phyloP scores from a whole-genome alignment of 2,329 filamentous ascomycete species.

The Leptoxyphium fumago region DNA sequence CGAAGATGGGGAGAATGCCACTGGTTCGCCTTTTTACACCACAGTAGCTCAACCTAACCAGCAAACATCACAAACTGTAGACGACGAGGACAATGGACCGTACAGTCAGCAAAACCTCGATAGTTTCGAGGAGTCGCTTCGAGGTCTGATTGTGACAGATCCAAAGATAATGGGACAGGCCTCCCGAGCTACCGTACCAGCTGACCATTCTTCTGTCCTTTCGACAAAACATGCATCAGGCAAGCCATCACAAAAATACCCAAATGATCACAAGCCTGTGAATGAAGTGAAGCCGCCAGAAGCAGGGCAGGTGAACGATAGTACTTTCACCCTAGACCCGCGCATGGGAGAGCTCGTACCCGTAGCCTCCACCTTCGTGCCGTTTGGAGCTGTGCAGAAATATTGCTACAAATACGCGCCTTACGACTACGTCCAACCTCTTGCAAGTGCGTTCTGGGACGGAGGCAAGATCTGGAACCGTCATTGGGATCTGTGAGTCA shows the following conservation, averaged over 20 bases:
- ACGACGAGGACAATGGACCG: no score
- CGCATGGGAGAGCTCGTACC: constrained; percentile 20
- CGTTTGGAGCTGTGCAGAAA: constrained; percentile 34
- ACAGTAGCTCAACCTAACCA: no score
- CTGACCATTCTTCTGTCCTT: no score
- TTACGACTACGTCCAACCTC: constrained; percentile 29
- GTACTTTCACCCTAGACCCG: constrained; percentile 8
- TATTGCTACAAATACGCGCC: constrained; percentile 49
- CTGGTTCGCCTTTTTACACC: no score
- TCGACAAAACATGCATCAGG: no score
- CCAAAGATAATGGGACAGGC: no score
- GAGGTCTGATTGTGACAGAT: no score
- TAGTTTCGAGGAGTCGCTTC: no score
- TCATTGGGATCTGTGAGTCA: constrained; percentile 62
- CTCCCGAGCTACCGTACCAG: no score
- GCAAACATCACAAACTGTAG: no score
- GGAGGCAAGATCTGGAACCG: constrained; percentile 42
- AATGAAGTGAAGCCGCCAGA: neutral
- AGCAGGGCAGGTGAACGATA: neutral
- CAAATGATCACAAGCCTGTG: neutral
- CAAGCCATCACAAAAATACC: neutral
- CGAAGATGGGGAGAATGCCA: no score
- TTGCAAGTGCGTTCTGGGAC: constrained; percentile 42
- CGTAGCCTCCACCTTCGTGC: constrained; percentile 21
- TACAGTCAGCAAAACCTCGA: no score